phyloP scores from a whole-genome alignment of 352 stramenopile species.

The Halophytophthora polymorphica region DNA sequence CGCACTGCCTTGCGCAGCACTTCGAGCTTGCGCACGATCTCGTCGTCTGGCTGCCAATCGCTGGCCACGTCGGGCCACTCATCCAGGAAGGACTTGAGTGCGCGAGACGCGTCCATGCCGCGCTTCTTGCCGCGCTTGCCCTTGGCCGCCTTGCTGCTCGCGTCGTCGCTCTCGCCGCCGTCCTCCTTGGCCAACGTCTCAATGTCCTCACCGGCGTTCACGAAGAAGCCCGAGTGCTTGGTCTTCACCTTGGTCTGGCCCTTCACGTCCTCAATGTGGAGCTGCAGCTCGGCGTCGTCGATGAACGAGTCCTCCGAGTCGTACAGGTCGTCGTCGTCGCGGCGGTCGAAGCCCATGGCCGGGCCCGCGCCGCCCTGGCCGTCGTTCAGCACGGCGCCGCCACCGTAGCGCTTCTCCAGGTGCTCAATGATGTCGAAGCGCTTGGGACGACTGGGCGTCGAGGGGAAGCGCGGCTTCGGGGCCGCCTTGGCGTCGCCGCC shows the following conservation, averaged over 20 bases:
- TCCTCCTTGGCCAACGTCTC: constrained; percentile 61
- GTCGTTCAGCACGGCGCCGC: constrained; percentile 58
- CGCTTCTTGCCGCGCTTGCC: constrained; percentile 46
- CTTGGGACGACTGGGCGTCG: constrained; percentile 27
- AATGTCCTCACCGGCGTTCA: constrained; percentile 83
- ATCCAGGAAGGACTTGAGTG: constrained; percentile 61
- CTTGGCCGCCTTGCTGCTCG: constrained; percentile 10
- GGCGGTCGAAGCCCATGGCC: constrained; percentile 28
- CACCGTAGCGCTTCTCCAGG: constrained; percentile 81
- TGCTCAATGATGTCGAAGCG: constrained; percentile 87
- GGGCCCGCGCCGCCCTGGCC: constrained; percentile 14
- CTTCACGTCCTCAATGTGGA: constrained; percentile 82
- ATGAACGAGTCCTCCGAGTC: constrained; percentile 90
- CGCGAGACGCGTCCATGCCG: constrained; percentile 38
- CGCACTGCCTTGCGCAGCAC: constrained; percentile 54
- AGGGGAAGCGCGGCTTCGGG: constrained; percentile 1
- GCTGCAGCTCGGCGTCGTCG: constrained; percentile 76
- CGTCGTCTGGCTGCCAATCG: constrained; percentile 62
- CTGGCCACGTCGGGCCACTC: constrained; percentile 60
- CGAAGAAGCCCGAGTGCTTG: constrained; percentile 87
- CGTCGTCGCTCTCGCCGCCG: neutral
- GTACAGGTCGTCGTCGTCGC: constrained; percentile 84
- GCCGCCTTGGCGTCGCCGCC: too few relatives aligned
- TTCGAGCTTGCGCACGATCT: constrained; percentile 54
- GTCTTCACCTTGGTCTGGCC: constrained; percentile 70